Percentiles rank a stretch among this genome's conserved stretches.
These are phyloP conservation scores for Pseudocercospora cruenta DNA, from an alignment of 2,329 filamentous ascomycete genomes.

Conservation along the genomic window DNA sequence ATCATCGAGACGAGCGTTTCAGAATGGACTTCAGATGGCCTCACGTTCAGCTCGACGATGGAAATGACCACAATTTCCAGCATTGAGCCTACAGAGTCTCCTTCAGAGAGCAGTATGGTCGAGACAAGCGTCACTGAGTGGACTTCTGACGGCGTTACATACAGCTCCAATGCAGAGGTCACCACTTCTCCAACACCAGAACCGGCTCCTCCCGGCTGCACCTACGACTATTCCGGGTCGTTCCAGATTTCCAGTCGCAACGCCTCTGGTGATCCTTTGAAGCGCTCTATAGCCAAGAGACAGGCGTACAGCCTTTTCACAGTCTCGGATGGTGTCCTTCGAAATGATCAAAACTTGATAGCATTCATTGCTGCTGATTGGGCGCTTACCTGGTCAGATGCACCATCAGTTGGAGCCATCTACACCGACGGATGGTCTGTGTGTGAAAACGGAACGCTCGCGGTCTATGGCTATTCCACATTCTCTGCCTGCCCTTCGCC, in stretches of 20 bases:
- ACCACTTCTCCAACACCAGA: background rate
- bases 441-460: background rate
- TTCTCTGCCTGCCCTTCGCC: background rate
- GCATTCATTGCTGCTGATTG: background rate
- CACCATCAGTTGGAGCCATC: background rate
- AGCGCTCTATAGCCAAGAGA: background rate
- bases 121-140: background rate
- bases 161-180: background rate
- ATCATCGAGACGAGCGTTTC: background rate
- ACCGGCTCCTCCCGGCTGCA: background rate
- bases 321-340: background rate
- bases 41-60: constrained; percentile 9
- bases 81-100: background rate
- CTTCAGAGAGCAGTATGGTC: too few species aligned
- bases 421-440: background rate
- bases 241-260: background rate
- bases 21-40: constrained; percentile 11
- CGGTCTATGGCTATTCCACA: background rate
- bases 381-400: constrained; percentile 2
- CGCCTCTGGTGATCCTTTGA: background rate
- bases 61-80: background rate
- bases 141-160: background rate
- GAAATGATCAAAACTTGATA: background rate
- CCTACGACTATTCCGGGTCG: background rate
- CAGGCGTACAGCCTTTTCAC: background rate